Conservation (phyloP, 805 yeast genomes). For the Nakazawaea molendinolei region DNA sequence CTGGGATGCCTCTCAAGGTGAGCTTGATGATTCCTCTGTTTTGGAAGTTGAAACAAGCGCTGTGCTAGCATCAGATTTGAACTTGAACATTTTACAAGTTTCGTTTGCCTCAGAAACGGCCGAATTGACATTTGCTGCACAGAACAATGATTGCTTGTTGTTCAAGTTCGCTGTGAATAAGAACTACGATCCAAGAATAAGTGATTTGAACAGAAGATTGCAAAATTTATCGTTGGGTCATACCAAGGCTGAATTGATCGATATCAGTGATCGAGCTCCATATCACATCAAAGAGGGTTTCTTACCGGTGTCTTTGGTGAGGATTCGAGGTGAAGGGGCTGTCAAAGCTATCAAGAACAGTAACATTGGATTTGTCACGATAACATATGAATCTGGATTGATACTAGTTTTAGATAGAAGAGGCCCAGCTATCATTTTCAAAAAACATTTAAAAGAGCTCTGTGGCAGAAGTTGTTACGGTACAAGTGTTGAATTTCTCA, state of each 20-base stretch:
- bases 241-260: constrained; percentile 26
- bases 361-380: constrained; percentile 76
- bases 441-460: constrained; percentile 19
- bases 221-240: constrained; percentile 23
- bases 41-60: constrained; percentile 52
- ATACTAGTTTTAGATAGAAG: constrained; percentile 71
- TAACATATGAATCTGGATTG: constrained; percentile 74
- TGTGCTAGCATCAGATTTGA: constrained; percentile 33
- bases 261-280: constrained; percentile 50
- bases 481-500: constrained; percentile 66
- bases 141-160: constrained; percentile 66
- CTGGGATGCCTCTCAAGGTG: constrained; percentile 80
- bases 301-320: constrained; percentile 46
- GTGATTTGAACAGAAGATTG: constrained; percentile 24
- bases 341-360: constrained; percentile 64
- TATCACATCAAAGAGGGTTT: constrained; percentile 49
- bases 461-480: constrained; percentile 25
- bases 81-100: constrained; percentile 43
- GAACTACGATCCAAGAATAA: constrained; percentile 30
- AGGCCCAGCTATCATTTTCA: constrained; percentile 49
- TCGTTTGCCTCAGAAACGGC: constrained; percentile 76
- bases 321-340: constrained; percentile 31
- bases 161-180: constrained; percentile 62
- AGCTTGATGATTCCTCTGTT: constrained; percentile 50
- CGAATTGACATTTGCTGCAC: constrained; percentile 65